These are phyloP conservation scores for Amoebophrya sp. DNA, from an alignment of 169 alveolate genomes.

Conservation along the genomic window DNA sequence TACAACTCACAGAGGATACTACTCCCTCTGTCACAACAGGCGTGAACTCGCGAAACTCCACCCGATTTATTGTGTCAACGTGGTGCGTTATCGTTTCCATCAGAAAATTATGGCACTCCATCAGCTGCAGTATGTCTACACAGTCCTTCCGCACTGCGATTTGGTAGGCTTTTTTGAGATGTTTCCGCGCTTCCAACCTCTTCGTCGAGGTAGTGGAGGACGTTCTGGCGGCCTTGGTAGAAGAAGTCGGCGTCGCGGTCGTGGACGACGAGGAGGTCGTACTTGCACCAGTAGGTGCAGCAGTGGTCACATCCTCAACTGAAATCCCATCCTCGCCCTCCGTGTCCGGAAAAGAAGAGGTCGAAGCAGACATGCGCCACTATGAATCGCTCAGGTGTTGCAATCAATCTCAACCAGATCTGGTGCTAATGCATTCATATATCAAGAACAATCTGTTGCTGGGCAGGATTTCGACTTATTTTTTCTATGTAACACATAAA, in stretches of 20 bases:
- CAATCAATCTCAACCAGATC: too few species aligned
- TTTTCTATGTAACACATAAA: too few species aligned
- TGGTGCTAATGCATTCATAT: too few species aligned
- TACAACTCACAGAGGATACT: too few species aligned
- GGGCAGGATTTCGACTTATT: too few species aligned
- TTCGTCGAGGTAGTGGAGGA: not conserved
- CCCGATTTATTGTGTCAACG: not conserved
- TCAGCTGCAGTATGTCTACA: not conserved
- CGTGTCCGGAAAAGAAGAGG: too few species aligned
- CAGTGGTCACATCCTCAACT: not conserved
- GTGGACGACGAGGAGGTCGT: not conserved
- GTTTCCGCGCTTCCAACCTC: not conserved
- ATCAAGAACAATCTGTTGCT: too few species aligned
- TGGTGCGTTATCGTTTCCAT: not conserved
- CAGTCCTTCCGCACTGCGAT: not conserved
- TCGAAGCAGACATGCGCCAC: too few species aligned
- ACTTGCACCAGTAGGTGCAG: not conserved
- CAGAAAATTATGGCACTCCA: not conserved
- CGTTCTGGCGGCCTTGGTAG: not conserved
- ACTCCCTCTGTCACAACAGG: not conserved
- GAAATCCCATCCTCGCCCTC: too few species aligned
- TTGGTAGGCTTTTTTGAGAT: not conserved
- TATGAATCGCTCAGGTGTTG: too few species aligned
- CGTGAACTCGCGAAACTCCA: not conserved
- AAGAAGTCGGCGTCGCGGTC: not conserved